A percentile compares a stretch with the other conserved stretches of the same genome.
Conservation (phyloP, 1,139 yeast genomes). For the Kodamaea alishanica region DNA sequence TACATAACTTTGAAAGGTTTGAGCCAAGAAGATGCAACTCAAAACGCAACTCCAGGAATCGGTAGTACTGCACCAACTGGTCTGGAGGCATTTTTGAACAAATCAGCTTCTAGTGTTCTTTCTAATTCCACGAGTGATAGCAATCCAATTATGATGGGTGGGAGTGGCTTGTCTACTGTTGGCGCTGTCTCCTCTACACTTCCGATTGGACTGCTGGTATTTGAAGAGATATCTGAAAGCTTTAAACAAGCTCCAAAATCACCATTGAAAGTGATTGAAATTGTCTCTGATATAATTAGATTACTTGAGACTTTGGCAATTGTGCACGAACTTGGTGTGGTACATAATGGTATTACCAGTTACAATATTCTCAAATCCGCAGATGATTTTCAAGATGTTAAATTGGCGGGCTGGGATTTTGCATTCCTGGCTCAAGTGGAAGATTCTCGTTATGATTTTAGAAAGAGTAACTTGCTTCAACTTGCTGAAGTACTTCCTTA, state of each 20-base stretch:
- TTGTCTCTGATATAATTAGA: constrained; percentile 31
- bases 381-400: constrained; percentile 29
- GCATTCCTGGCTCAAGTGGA: constrained; percentile 44
- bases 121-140: constrained; percentile 1
- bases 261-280: constrained; percentile 24
- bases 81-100: not conserved
- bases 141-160: not conserved
- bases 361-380: constrained; percentile 32
- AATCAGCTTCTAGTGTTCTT: not conserved
- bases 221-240: not conserved
- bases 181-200: not conserved
- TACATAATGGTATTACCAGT: constrained; percentile 49
- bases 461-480: constrained; percentile 26
- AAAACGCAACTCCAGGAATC: not conserved
- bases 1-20: constrained; percentile 20
- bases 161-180: constrained; percentile 2
- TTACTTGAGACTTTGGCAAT: constrained; percentile 33
- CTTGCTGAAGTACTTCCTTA: constrained; percentile 44
- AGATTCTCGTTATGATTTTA: constrained; percentile 34
- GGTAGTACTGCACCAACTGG: not conserved
- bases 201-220: not conserved
- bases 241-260: constrained; percentile 19
- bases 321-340: constrained; percentile 44
- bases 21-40: constrained; percentile 4
- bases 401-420: constrained; percentile 51